Evolutionary conservation across 1,284 basidiomycete genomes (phyloP).

Genomic region (Tetrapyrgos nigripes): DNA sequence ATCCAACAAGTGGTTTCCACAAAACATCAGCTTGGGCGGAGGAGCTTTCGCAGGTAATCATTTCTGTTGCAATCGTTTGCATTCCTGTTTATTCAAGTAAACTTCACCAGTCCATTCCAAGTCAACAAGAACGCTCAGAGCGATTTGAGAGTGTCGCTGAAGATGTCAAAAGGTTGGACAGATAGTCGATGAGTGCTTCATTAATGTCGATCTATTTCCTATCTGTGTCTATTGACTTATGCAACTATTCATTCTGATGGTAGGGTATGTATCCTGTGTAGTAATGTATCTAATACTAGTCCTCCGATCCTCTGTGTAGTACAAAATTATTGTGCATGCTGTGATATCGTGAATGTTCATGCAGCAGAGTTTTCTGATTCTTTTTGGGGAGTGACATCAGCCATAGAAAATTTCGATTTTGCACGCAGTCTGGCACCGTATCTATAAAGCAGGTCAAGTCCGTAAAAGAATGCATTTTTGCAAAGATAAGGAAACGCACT

Average conservation of each 20-base stretch:
- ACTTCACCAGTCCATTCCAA: slow-evolving; percentile 1
- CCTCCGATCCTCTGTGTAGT: no score
- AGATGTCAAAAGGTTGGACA: slow-evolving; percentile 4
- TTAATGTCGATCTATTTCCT: no score
- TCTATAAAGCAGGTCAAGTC: slow-evolving; percentile 27
- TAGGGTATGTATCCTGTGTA: no score
- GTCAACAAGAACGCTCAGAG: slow-evolving; percentile 9
- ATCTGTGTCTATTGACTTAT: no score
- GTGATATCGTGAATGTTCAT: no score
- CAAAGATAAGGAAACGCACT: slow-evolving; percentile 28
- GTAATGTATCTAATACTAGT: no score
- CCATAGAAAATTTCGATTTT: slow-evolving; percentile 46
- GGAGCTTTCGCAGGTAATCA: background rate
- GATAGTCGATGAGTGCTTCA: background rate
- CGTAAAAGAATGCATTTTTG: background rate
- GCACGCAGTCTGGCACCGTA: slow-evolving; percentile 52
- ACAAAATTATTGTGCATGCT: no score
- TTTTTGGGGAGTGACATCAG: slow-evolving; percentile 26
- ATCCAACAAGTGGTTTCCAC: background rate
- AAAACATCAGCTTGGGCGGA: slow-evolving; percentile 6
- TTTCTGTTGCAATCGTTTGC: background rate
- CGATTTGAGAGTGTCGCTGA: slow-evolving; percentile 7
- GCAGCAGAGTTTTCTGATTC: slow-evolving; percentile 11
- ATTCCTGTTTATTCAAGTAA: background rate
- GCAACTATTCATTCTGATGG: no score